A percentile compares a stretch with the other conserved stretches of the same genome.
phyloP scores from a whole-genome alignment of 106 monocot genomes.

The Apostasia shenzhenica region DNA sequence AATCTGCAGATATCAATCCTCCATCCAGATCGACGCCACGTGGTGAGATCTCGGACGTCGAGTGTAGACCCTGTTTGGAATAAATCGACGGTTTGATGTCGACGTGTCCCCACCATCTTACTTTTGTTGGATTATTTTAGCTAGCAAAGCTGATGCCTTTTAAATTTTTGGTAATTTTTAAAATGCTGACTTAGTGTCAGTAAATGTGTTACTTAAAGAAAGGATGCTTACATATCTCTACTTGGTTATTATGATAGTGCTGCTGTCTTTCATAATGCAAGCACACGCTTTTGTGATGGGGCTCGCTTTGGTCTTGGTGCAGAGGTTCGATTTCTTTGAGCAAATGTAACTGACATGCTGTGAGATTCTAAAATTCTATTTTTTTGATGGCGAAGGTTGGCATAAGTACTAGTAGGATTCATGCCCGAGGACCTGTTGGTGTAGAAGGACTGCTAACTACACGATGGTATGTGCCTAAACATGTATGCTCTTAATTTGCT shows the following conservation, averaged over 20 bases:
- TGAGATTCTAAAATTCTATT: not conserved
- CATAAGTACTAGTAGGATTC: constrained; percentile 96
- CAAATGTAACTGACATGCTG: not conserved
- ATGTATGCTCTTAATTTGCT: not conserved
- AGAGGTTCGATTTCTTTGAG: constrained; percentile 50
- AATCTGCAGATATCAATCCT: too few relatives aligned
- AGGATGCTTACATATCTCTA: not conserved
- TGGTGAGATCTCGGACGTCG: too few relatives aligned
- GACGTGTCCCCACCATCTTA: too few relatives aligned
- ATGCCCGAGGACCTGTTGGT: constrained; percentile 97
- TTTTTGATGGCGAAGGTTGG: constrained; percentile 58
- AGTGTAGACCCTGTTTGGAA: too few relatives aligned
- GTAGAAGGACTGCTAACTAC: constrained; percentile 92
- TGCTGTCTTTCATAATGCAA: constrained; percentile 96
- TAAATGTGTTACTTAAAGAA: not conserved
- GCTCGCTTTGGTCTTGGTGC: constrained; percentile 99
- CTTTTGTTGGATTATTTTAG: too few relatives aligned
- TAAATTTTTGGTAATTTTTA: too few relatives aligned
- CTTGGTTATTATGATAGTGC: constrained; percentile 40
- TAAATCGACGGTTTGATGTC: too few relatives aligned
- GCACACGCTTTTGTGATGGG: constrained; percentile 97
- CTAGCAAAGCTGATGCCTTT: too few relatives aligned
- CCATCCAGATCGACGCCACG: too few relatives aligned
- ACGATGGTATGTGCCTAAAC: constrained; percentile 50
- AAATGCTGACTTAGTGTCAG: too few relatives aligned